phyloP scores from a whole-genome alignment of 2,329 filamentous ascomycete species.

The Dactylonectria macrodidyma region DNA sequence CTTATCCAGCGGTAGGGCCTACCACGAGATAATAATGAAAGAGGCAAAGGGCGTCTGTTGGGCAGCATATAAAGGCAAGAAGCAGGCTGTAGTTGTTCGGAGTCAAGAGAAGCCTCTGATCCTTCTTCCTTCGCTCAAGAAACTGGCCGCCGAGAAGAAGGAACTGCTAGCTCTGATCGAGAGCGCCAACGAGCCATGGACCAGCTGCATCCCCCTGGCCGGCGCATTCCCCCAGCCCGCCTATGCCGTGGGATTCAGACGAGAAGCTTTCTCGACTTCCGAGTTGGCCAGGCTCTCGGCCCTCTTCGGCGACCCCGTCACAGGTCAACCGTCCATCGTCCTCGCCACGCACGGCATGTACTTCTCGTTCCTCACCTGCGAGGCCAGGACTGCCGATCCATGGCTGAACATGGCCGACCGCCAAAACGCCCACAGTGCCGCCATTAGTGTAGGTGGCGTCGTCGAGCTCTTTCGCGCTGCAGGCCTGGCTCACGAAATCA shows the following conservation, averaged over 20 bases:
- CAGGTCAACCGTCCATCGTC: constrained; percentile 57
- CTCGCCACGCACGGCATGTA: constrained; percentile 63
- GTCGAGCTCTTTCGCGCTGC: constrained; percentile 57
- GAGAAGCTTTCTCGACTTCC: constrained; percentile 58
- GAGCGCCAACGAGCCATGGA: constrained; percentile 60
- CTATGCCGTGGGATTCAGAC: constrained; percentile 59
- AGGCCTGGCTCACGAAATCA: constrained; percentile 53
- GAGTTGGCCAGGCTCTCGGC: constrained; percentile 59
- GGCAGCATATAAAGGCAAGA: constrained; percentile 40
- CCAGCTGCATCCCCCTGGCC: constrained; percentile 55
- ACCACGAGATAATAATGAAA: constrained; percentile 24
- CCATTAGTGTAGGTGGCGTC: constrained; percentile 56
- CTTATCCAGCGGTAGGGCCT: constrained; percentile 41
- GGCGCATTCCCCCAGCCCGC: constrained; percentile 59
- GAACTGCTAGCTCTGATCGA: constrained; percentile 49
- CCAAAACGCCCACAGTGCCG: constrained; percentile 60
- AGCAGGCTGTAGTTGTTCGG: constrained; percentile 55
- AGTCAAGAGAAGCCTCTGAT: constrained; percentile 55
- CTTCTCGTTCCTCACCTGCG: constrained; percentile 65
- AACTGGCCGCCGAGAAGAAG: constrained; percentile 47
- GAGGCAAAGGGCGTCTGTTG: too few species aligned
- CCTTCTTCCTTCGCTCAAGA: constrained; percentile 57
- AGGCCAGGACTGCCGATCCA: constrained; percentile 61
- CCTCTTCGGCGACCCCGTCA: constrained; percentile 53
- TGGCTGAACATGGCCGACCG: constrained; percentile 56